phyloP scores from a whole-genome alignment of 2,329 filamentous ascomycete genomes.

The Pseudogymnoascus sp. region DNA sequence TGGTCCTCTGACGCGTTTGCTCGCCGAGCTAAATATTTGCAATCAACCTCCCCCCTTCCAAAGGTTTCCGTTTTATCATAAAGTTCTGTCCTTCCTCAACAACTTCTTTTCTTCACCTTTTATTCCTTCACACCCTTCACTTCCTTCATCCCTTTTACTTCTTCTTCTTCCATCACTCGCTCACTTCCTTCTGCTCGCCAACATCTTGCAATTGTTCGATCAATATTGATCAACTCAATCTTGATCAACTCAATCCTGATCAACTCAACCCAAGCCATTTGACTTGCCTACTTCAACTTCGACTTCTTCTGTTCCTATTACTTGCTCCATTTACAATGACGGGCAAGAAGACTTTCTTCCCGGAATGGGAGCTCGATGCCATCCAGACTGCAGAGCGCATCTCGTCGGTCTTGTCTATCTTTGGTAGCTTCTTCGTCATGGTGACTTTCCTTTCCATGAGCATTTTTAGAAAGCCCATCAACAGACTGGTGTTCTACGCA shows the following conservation, averaged over 20 bases:
- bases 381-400: constrained; percentile 16
- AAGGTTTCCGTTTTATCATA: background rate
- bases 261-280: constrained; percentile 1
- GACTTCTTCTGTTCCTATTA: background rate
- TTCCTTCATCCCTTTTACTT: background rate
- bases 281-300: background rate
- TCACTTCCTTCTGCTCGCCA: background rate
- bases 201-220: background rate
- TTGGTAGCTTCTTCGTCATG: constrained; percentile 60
- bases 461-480: constrained; percentile 76
- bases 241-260: background rate
- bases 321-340: constrained; percentile 32
- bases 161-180: background rate
- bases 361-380: rapidly evolving
- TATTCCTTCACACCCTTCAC: background rate
- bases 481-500: constrained; percentile 75
- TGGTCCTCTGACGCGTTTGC: background rate
- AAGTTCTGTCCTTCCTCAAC: background rate
- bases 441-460: constrained; percentile 53
- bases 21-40: background rate
- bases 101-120: background rate
- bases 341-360: constrained; percentile 22
- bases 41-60: background rate
- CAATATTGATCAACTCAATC: background rate
- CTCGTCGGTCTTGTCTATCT: constrained; percentile 43